phyloP scores from a whole-genome alignment of 441 rosid genomes.

The Adansonia grandidieri region DNA sequence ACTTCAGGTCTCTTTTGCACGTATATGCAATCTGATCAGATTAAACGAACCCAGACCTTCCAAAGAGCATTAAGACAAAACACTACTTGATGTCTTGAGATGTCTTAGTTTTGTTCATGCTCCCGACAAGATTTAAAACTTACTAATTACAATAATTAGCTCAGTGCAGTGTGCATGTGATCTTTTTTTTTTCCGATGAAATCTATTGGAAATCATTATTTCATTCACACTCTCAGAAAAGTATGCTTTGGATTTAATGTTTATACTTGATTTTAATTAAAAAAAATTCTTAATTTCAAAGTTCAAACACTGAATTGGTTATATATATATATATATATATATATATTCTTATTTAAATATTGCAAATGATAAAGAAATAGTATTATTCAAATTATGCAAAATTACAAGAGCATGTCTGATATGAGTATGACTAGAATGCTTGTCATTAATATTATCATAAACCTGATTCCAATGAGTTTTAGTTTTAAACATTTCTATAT shows the following conservation, averaged over 20 bases:
- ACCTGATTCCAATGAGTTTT: background rate
- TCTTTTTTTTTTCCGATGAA: background rate
- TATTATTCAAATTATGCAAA: too few relatives aligned
- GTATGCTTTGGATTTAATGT: background rate
- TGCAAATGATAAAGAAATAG: too few relatives aligned
- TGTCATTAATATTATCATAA: background rate
- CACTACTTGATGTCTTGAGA: background rate
- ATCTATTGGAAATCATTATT: background rate
- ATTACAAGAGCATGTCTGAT: too few relatives aligned
- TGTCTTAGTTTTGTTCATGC: background rate
- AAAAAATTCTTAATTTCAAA: too few relatives aligned
- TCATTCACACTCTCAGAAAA: too few relatives aligned
- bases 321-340: too few relatives aligned
- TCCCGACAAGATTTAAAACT: background rate
- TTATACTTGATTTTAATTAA: too few relatives aligned
- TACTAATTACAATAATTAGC: background rate
- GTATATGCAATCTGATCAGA: background rate
- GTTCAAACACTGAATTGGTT: background rate
- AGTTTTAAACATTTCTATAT: background rate
- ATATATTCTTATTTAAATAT: too few relatives aligned
- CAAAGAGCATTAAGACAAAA: background rate
- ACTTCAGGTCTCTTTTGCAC: background rate
- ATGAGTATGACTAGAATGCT: too few relatives aligned
- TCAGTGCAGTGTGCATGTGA: background rate
- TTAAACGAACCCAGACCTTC: background rate